A percentile compares a stretch with the other conserved stretches of the same genome.
Evolutionary conservation across 352 stramenopile species (phyloP).

Genomic region (Pilasporangium apinafurcum): DNA sequence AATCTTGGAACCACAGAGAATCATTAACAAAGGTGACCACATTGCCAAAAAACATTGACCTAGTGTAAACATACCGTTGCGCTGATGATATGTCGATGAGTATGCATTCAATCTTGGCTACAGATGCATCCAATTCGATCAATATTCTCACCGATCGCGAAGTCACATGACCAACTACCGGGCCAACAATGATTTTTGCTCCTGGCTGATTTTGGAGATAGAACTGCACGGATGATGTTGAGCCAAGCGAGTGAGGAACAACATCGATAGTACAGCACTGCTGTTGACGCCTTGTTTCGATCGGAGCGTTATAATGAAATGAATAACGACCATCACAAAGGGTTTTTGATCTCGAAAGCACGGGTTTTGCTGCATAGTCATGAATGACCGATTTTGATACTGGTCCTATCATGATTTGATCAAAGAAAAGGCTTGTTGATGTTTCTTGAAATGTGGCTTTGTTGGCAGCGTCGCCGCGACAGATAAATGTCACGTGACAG

Average conservation of each 20-base stretch:
- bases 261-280: conserved; percentile 49
- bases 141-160: conserved; percentile 44
- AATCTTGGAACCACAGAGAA: conserved; percentile 9
- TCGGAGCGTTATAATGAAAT: conserved; percentile 19
- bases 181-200: conserved; percentile 43
- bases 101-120: conserved; percentile 25
- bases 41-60: neutral
- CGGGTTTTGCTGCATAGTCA: neutral
- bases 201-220: conserved; percentile 25
- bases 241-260: conserved; percentile 30
- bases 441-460: conserved; percentile 28
- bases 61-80: conserved; percentile 17
- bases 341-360: conserved; percentile 1
- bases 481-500: conserved; percentile 38
- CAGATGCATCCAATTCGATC: conserved; percentile 46
- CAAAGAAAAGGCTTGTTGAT: conserved; percentile 14
- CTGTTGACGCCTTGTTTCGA: neutral
- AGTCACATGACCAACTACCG: conserved; percentile 58
- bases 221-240: conserved; percentile 23
- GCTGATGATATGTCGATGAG: conserved; percentile 21
- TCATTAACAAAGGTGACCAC: neutral
- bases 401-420: conserved; percentile 44
- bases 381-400: conserved; percentile 13
- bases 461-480: conserved; percentile 19
- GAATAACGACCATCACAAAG: conserved; percentile 6